Conservation (phyloP, 1,284 basidiomycete species). For the Cutaneotrichosporon mucoides region DNA sequence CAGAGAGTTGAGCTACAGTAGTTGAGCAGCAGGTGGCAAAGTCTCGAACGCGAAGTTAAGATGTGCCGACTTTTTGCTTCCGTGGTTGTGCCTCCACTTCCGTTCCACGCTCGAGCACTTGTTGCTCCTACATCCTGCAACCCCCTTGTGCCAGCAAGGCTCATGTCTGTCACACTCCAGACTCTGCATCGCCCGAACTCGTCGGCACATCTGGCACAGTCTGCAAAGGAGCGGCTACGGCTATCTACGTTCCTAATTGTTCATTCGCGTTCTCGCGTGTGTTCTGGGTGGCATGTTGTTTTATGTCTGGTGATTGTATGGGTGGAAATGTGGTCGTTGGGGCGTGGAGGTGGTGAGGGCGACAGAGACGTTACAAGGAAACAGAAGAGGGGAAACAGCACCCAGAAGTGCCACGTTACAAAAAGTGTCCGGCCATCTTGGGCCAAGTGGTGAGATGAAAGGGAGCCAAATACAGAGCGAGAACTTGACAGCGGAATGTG, state of each 20-base stretch:
- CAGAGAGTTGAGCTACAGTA: too few species aligned
- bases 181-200: too few species aligned
- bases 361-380: background rate
- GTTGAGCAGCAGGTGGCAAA: too few species aligned
- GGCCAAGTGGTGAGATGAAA: background rate
- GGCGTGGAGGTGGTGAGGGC: background rate
- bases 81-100: too few species aligned
- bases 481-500: background rate
- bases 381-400: background rate
- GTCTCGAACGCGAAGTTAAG: too few species aligned
- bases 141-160: too few species aligned
- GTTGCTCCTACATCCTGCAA: too few species aligned
- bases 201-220: too few species aligned
- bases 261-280: conserved; percentile 2
- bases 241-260: background rate
- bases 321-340: background rate
- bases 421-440: background rate
- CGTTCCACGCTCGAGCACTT: too few species aligned
- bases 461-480: background rate
- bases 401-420: conserved; percentile 4
- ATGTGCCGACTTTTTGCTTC: too few species aligned
- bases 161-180: too few species aligned
- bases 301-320: background rate
- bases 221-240: background rate
- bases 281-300: background rate